Percentiles rank a stretch among this genome's conserved stretches.
Conservation (phyloP, 768 basidiomycete genomes). For the Cystoderma amianthinum region DNA sequence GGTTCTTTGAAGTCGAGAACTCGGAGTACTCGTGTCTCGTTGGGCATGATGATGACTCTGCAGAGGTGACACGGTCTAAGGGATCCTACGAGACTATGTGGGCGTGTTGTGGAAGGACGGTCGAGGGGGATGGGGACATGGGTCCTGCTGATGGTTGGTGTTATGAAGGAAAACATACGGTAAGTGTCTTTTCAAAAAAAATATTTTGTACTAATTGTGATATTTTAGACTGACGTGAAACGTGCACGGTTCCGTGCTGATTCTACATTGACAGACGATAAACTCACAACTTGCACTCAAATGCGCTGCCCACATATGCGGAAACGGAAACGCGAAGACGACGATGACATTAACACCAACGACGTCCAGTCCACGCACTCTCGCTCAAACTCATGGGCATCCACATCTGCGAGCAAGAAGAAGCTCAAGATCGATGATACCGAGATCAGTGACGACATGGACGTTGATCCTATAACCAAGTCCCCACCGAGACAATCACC, state of each 20-base stretch:
- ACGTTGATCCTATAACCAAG: conserved; percentile 3
- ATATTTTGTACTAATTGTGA: conserved; percentile 1
- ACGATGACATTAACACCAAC: conserved; percentile 4
- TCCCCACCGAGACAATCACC: conserved; percentile 5
- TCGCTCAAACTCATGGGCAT: conserved; percentile 1
- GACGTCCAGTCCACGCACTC: conserved; percentile 5
- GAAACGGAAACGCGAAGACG: conserved; percentile 18
- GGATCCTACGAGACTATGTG: conserved; percentile 46
- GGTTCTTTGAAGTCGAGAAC: conserved; percentile 69
- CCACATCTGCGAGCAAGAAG: not conserved
- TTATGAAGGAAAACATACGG: conserved; percentile 78
- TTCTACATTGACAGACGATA: conserved; percentile 61
- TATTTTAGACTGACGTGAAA: conserved; percentile 54
- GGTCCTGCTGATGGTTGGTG: conserved; percentile 87
- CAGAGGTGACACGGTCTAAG: conserved; percentile 51
- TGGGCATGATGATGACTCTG: conserved; percentile 77
- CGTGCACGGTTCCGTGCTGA: conserved; percentile 78
- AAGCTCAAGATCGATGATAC: no score
- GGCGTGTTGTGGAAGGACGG: conserved; percentile 68
- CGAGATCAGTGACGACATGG: no score
- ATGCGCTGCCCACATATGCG: conserved; percentile 40
- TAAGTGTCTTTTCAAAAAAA: conserved; percentile 23
- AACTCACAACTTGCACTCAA: conserved; percentile 51
- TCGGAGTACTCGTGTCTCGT: conserved; percentile 63
- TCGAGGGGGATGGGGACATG: conserved; percentile 73